A percentile compares a stretch with the other conserved stretches of the same genome.
Conservation (phyloP, 768 basidiomycete genomes). For the Boletellus emodensis region DNA sequence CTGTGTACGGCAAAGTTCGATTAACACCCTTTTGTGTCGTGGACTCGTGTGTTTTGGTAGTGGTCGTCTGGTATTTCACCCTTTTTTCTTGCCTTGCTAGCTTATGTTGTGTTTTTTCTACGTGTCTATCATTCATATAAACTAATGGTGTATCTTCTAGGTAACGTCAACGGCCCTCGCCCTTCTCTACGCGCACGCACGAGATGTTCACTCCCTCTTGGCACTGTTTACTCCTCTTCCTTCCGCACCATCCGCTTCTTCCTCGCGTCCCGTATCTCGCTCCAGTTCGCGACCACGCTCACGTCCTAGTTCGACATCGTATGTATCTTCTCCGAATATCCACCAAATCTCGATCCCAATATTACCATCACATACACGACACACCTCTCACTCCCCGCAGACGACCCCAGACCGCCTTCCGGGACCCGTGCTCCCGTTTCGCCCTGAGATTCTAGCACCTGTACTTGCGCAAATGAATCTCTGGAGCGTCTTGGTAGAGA, state of each 20-base stretch:
- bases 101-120: background rate
- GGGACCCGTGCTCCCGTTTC: conserved; percentile 14
- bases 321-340: conserved; percentile 4
- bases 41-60: conserved; percentile 24
- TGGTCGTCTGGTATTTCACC: conserved; percentile 47
- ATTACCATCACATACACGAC: conserved; percentile 7
- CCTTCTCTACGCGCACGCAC: conserved; percentile 25
- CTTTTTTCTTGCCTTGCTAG: background rate
- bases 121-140: background rate
- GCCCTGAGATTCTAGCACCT: conserved; percentile 15
- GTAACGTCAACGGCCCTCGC: conserved; percentile 29
- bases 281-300: conserved; percentile 23
- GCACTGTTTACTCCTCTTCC: conserved; percentile 15
- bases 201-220: conserved; percentile 21
- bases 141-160: conserved; percentile 14
- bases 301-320: conserved; percentile 16
- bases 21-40: background rate
- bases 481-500: conserved; percentile 25
- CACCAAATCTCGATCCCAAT: conserved; percentile 4
- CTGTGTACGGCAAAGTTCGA: conserved; percentile 43
- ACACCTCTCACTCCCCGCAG: conserved; percentile 10
- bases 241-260: conserved; percentile 1
- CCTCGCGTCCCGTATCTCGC: conserved; percentile 20
- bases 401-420: background rate
- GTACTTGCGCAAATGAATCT: conserved; percentile 16